A percentile compares a stretch with the other conserved stretches of the same genome.
These are phyloP conservation scores for Phylloporus arenicola DNA, from an alignment of 768 basidiomycete genomes.

Conservation along the genomic window DNA sequence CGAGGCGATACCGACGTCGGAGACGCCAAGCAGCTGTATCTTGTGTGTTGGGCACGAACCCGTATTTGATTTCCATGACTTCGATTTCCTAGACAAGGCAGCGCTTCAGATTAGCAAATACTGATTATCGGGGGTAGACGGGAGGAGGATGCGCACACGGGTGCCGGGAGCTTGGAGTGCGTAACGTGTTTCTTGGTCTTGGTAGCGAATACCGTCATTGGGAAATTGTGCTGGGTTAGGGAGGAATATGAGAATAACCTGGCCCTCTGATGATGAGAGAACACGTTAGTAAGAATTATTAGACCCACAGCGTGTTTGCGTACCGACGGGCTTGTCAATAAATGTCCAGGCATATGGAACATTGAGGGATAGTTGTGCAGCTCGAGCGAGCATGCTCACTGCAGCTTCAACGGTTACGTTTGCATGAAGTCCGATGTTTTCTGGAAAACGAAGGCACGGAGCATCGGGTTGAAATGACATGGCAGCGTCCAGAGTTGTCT, in stretches of 20 bases:
- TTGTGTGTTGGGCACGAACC: slow-evolving; percentile 63
- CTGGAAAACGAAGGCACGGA: slow-evolving; percentile 67
- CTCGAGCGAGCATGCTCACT: slow-evolving; percentile 55
- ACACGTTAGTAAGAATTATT: neutral
- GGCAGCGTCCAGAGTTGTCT: neutral
- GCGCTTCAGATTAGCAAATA: neutral
- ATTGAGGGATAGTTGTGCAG: slow-evolving; percentile 48
- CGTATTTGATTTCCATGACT: slow-evolving; percentile 65
- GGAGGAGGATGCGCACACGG: slow-evolving; percentile 42
- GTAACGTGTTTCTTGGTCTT: slow-evolving; percentile 65
- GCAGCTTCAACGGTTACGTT: slow-evolving; percentile 55
- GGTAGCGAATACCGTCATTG: slow-evolving; percentile 71
- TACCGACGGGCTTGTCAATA: slow-evolving; percentile 74
- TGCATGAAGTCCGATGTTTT: slow-evolving; percentile 52
- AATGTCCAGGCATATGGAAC: slow-evolving; percentile 69
- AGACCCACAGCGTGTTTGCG: slow-evolving; percentile 13
- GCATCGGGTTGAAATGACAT: slow-evolving; percentile 45
- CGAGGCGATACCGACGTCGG: slow-evolving; percentile 65
- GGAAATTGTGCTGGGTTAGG: slow-evolving; percentile 58
- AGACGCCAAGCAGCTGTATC: slow-evolving; percentile 63
- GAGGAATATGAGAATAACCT: slow-evolving; percentile 61
- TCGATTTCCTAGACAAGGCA: slow-evolving; percentile 59
- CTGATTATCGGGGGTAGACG: too few relatives aligned
- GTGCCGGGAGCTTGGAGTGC: slow-evolving; percentile 42
- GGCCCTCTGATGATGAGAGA: slow-evolving; percentile 45